Conservation (phyloP, 371 early-diverging fungal species). For the Mortierella sp. region DNA sequence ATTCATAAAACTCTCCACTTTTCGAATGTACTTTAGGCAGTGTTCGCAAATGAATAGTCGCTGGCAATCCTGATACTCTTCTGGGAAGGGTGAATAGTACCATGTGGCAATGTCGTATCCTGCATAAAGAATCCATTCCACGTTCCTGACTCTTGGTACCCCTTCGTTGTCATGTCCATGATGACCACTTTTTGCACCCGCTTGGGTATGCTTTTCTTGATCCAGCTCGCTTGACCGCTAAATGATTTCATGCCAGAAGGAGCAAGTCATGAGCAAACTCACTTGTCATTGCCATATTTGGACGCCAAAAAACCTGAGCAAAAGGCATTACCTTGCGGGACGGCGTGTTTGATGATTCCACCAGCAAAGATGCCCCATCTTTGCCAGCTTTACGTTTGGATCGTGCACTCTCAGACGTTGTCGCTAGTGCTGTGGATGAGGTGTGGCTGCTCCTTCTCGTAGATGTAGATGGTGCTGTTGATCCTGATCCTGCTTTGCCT, state of each 20-base stretch:
- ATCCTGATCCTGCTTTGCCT: background rate
- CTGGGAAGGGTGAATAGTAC: conserved; percentile 97
- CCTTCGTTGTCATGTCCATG: conserved; percentile 32
- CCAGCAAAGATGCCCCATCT: conserved; percentile 18
- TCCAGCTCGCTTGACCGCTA: conserved; percentile 11
- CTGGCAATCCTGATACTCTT: conserved; percentile 75
- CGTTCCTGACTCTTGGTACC: conserved; percentile 54
- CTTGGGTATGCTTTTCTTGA: background rate
- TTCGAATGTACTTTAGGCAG: conserved; percentile 80
- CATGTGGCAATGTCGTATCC: conserved; percentile 82
- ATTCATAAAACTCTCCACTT: conserved; percentile 64
- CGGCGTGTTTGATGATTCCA: conserved; percentile 13
- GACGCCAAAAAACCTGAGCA: background rate
- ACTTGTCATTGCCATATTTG: too few relatives aligned
- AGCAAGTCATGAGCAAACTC: background rate
- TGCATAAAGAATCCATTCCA: conserved; percentile 71
- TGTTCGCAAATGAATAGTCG: conserved; percentile 90
- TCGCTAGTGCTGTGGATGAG: background rate
- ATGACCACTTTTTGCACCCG: background rate
- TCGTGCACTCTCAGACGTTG: conserved; percentile 10
- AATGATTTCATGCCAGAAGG: background rate
- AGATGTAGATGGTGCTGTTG: background rate
- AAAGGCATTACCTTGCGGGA: conserved; percentile 14
- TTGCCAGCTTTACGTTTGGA: conserved; percentile 29
- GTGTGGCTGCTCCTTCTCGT: background rate